These are phyloP conservation scores for Teunomyces atbi DNA, from an alignment of 805 yeast species.

Conservation along the genomic window DNA sequence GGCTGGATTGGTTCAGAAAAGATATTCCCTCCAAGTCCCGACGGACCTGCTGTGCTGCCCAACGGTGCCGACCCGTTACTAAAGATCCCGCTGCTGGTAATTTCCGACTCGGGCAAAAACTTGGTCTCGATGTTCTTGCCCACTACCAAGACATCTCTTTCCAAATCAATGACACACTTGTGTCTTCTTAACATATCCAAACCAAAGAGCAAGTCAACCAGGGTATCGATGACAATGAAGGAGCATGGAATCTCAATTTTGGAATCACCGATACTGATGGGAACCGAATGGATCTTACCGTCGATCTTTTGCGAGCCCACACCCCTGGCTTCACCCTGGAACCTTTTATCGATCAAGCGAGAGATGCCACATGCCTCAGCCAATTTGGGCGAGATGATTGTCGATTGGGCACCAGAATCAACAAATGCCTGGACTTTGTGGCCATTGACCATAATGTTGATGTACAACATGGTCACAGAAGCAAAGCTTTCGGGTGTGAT, in stretches of 20 bases:
- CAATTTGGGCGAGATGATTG: conserved; percentile 75
- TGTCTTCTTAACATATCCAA: conserved; percentile 88
- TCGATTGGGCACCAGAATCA: conserved; percentile 93
- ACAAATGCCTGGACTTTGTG: conserved; percentile 85
- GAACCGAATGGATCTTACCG: conserved; percentile 88
- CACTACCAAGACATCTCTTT: conserved; percentile 59
- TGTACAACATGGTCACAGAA: conserved; percentile 77
- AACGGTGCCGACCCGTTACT: conserved; percentile 10
- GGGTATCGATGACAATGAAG: conserved; percentile 54
- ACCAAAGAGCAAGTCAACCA: conserved; percentile 77
- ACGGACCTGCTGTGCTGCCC: conserved; percentile 3
- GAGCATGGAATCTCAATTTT: conserved; percentile 40
- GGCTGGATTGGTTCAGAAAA: conserved; percentile 14
- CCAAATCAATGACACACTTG: conserved; percentile 77
- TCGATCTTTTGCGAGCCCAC: conserved; percentile 78
- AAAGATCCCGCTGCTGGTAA: conserved; percentile 33
- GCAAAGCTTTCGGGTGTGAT: conserved; percentile 89
- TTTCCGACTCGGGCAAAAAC: conserved; percentile 74
- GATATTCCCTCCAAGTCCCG: conserved; percentile 37
- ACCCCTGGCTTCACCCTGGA: conserved; percentile 81
- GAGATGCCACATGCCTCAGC: conserved; percentile 72
- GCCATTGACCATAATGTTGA: conserved; percentile 76
- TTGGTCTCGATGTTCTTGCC: conserved; percentile 68
- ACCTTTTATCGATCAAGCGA: conserved; percentile 75
- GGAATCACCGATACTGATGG: conserved; percentile 67